Conservation (phyloP, 164 flowering plant genomes). For the Platanus orientalis region DNA sequence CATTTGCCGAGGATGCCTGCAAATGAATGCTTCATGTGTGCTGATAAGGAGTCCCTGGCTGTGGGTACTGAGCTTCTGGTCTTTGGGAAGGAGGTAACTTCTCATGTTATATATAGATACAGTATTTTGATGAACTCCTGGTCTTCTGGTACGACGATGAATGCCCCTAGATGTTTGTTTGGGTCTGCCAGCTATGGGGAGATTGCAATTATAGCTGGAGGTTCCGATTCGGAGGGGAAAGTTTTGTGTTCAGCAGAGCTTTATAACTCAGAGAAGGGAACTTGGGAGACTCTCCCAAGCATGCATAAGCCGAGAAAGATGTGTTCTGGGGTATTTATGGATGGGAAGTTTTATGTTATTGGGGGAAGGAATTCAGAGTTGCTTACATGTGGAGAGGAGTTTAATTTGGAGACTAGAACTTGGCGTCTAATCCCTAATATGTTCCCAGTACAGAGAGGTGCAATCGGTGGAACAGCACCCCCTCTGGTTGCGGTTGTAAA, state of each 20-base stretch:
- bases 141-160: conserved; percentile 74
- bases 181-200: conserved; percentile 92
- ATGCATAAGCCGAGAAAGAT: conserved; percentile 84
- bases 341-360: conserved; percentile 80
- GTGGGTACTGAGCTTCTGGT: conserved; percentile 97
- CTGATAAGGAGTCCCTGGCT: conserved; percentile 92
- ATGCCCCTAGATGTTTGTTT: conserved; percentile 77
- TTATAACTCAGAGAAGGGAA: conserved; percentile 69
- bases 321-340: conserved; percentile 96
- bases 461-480: conserved; percentile 54
- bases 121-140: conserved; percentile 79
- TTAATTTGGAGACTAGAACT: conserved; percentile 52
- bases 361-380: conserved; percentile 59
- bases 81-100: conserved; percentile 63
- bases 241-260: conserved; percentile 69
- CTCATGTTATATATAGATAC: conserved; percentile 66
- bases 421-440: conserved; percentile 82
- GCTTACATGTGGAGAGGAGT: conserved; percentile 86
- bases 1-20: conserved; percentile 68
- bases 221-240: conserved; percentile 69
- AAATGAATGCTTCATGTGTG: conserved; percentile 66
- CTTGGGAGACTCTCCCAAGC: conserved; percentile 58
- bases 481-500: conserved; percentile 91
- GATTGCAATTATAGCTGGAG: conserved; percentile 89
- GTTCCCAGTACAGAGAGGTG: conserved; percentile 60